Conservation (phyloP, 768 basidiomycete species). For the Brasilioporus rufonigricans region DNA sequence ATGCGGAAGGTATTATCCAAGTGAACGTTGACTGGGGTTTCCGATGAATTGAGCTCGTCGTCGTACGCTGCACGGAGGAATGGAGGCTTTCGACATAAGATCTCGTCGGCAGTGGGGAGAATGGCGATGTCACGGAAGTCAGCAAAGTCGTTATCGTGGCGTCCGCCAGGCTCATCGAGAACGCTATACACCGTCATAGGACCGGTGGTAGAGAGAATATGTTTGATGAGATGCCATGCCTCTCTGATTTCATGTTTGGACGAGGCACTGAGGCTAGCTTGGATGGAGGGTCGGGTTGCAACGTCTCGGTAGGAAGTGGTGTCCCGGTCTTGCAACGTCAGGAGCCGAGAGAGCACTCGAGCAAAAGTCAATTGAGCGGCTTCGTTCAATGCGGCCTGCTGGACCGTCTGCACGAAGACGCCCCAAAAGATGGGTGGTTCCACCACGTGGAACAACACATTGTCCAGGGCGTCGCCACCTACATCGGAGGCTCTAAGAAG, state of each 20-base stretch:
- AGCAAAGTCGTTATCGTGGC: slow-evolving; percentile 66
- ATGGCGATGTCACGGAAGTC: slow-evolving; percentile 59
- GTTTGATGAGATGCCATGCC: slow-evolving; percentile 40
- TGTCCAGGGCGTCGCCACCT: slow-evolving; percentile 40
- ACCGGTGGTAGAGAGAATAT: slow-evolving; percentile 30
- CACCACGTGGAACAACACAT: slow-evolving; percentile 41
- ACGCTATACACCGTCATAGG: slow-evolving; percentile 14
- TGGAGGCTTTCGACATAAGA: slow-evolving; percentile 42
- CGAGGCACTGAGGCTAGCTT: slow-evolving; percentile 25
- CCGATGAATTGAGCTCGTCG: slow-evolving; percentile 17
- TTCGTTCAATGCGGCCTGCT: slow-evolving; percentile 30
- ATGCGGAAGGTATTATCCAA: slow-evolving; percentile 67
- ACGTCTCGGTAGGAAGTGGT: slow-evolving; percentile 38
- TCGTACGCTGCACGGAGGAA: slow-evolving; percentile 44
- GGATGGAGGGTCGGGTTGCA: slow-evolving; percentile 30
- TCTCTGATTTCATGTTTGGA: slow-evolving; percentile 25
- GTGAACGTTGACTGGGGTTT: slow-evolving; percentile 39
- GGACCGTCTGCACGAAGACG: slow-evolving; percentile 34
- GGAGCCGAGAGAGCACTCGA: slow-evolving; percentile 47
- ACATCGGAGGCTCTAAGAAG: slow-evolving; percentile 39
- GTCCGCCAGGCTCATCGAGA: slow-evolving; percentile 48
- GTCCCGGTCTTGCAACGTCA: slow-evolving; percentile 34
- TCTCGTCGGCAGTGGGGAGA: slow-evolving; percentile 60
- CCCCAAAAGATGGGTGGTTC: slow-evolving; percentile 54
- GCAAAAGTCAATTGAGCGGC: slow-evolving; percentile 41